These are phyloP conservation scores for Senna tora DNA, from an alignment of 306 rosid species.

Conservation along the genomic window DNA sequence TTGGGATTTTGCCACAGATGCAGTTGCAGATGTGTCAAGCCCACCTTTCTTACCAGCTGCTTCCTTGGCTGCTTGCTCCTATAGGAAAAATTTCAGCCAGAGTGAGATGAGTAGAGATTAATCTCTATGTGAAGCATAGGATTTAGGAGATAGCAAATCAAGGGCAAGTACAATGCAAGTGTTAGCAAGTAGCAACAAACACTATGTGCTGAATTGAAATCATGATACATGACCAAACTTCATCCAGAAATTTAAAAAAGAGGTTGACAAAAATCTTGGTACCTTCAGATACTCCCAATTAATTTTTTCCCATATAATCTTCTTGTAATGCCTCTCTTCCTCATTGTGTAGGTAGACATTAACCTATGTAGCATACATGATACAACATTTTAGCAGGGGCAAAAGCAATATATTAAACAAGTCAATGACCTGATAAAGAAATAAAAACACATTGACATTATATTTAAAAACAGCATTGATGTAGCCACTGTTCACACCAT, in stretches of 20 bases:
- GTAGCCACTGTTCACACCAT: neutral
- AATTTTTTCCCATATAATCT: constrained; percentile 61
- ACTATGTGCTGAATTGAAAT: constrained; percentile 10
- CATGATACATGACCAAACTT: neutral
- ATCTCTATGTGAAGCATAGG: neutral
- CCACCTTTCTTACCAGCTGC: constrained; percentile 50
- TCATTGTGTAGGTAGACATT: constrained; percentile 60
- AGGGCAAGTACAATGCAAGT: constrained; percentile 10
- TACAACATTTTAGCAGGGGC: constrained; percentile 3
- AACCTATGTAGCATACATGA: constrained; percentile 45
- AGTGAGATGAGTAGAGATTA: constrained; percentile 28
- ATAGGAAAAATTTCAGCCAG: constrained; percentile 3
- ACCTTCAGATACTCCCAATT: constrained; percentile 68
- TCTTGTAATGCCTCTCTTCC: constrained; percentile 51
- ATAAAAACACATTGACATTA: neutral
- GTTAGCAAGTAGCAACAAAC: constrained; percentile 16
- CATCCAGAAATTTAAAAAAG: neutral
- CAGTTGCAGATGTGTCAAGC: constrained; percentile 41
- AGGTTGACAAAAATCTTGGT: constrained; percentile 3
- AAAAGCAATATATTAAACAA: constrained; percentile 19
- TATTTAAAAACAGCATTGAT: neutral
- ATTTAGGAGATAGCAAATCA: constrained; percentile 5
- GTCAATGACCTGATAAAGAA: neutral
- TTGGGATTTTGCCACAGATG: constrained; percentile 56
- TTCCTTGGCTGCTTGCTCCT: constrained; percentile 77